Evolutionary conservation across 1,284 basidiomycete genomes (phyloP).

Genomic region (Ganoderma meredithae): DNA sequence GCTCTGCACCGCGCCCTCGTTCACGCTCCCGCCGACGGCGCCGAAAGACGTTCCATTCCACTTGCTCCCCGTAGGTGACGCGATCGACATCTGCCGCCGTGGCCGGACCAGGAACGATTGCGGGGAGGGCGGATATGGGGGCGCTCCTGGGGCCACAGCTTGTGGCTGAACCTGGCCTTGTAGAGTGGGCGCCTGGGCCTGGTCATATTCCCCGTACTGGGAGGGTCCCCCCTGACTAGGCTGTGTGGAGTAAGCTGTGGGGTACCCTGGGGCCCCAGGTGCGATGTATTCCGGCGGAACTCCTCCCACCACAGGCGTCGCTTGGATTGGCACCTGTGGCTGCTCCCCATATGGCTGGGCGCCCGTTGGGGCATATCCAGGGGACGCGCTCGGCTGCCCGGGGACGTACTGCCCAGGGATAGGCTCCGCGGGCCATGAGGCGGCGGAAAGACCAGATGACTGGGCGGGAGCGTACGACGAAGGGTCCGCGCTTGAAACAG

Average conservation of each 20-base stretch:
- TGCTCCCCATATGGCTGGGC: conserved; percentile 32
- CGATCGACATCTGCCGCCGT: conserved; percentile 21
- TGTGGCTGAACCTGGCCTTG: conserved; percentile 20
- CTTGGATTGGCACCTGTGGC: conserved; percentile 47
- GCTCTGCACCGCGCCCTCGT: conserved; percentile 52
- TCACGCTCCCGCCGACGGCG: conserved; percentile 17
- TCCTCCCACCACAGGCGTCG: conserved; percentile 23
- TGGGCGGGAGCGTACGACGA: conserved; percentile 35
- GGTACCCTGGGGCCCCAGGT: conserved; percentile 21
- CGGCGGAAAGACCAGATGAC: conserved; percentile 40
- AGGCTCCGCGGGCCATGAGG: conserved; percentile 55
- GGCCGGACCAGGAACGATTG: conserved; percentile 28
- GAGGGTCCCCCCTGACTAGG: conserved; percentile 19
- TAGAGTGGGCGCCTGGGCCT: conserved; percentile 16
- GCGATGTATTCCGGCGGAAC: conserved; percentile 31
- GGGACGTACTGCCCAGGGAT: conserved; percentile 17
- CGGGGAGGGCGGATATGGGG: conserved; percentile 18
- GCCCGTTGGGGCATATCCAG: conserved; percentile 11
- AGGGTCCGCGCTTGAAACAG: conserved; percentile 5
- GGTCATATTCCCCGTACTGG: conserved; percentile 31
- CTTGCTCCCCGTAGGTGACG: conserved; percentile 28
- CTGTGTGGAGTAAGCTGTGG: conserved; percentile 21
- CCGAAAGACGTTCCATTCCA: conserved; percentile 35
- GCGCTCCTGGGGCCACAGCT: background rate
- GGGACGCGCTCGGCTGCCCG: conserved; percentile 2